Evolutionary conservation across 306 rosid species (phyloP).

Genomic region (Lagenaria siceraria): DNA sequence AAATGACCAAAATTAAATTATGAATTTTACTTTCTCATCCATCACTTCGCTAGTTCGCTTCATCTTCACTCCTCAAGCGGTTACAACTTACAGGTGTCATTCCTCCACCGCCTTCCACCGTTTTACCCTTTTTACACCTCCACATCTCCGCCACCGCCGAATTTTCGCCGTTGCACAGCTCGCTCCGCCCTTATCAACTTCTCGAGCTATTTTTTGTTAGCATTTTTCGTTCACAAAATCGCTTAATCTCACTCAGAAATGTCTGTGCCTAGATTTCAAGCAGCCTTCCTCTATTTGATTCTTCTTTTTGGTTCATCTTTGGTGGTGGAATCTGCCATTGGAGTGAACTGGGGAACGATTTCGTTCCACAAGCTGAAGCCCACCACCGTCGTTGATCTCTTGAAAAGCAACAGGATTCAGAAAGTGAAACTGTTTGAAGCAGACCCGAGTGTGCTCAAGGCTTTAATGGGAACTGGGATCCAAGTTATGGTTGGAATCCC

Average conservation of each 20-base stretch:
- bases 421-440: slow-evolving; percentile 88
- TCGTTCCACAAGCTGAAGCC: slow-evolving; percentile 65
- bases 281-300: slow-evolving; percentile 7
- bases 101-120: slow-evolving; percentile 1
- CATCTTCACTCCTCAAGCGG: slow-evolving; percentile 2
- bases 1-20: not conserved
- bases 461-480: slow-evolving; percentile 62
- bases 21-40: not conserved
- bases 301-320: slow-evolving; percentile 23
- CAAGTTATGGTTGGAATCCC: slow-evolving; percentile 87
- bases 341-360: slow-evolving; percentile 85
- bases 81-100: not conserved
- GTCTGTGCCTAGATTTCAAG: slow-evolving; percentile 26
- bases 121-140: not conserved
- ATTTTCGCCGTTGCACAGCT: not conserved
- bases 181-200: not conserved
- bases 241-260: slow-evolving; percentile 8
- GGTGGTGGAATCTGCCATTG: slow-evolving; percentile 49
- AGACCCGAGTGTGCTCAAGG: slow-evolving; percentile 39
- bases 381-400: slow-evolving; percentile 62
- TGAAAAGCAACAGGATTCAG: slow-evolving; percentile 44
- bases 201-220: not conserved
- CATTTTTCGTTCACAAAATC: not conserved
- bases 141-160: not conserved
- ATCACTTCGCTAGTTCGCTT: not conserved